Evolutionary conservation across 164 flowering plant genomes (phyloP).

Genomic region (Paratinospora sagittata): DNA sequence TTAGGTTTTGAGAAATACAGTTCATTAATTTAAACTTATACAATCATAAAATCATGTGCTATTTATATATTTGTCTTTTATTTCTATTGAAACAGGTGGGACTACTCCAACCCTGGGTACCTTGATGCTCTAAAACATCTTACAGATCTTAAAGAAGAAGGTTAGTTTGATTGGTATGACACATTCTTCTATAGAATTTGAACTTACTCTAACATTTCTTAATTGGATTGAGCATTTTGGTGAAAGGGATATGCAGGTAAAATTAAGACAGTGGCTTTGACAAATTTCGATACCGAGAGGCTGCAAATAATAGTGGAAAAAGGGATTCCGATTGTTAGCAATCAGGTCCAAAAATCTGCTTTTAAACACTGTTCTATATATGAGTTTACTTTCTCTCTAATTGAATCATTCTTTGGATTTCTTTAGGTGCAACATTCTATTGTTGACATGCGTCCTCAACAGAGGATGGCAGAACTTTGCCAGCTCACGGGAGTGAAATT

Average conservation of each 20-base stretch:
- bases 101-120: slow-evolving; percentile 87
- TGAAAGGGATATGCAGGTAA: slow-evolving; percentile 62
- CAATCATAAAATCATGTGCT: neutral
- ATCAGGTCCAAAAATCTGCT: slow-evolving; percentile 54
- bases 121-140: slow-evolving; percentile 97
- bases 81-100: slow-evolving; percentile 66
- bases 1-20: neutral
- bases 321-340: slow-evolving; percentile 90
- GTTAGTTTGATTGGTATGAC: slow-evolving; percentile 24
- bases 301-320: slow-evolving; percentile 77
- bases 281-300: slow-evolving; percentile 95
- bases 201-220: slow-evolving; percentile 3
- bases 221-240: slow-evolving; percentile 21
- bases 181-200: neutral
- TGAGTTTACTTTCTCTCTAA: slow-evolving; percentile 6
- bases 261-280: slow-evolving; percentile 91
- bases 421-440: slow-evolving; percentile 91
- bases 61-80: neutral
- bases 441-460: slow-evolving; percentile 98
- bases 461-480: slow-evolving; percentile 96
- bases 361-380: neutral
- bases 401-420: neutral
- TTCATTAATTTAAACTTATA: neutral
- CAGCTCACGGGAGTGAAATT: slow-evolving; percentile 90
- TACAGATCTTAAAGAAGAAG: slow-evolving; percentile 93